Evolutionary conservation across 108 stramenopile species (phyloP), one percentile per base, ranked within the genome.

Genomic region (Nitzschia sp.): DNA sequence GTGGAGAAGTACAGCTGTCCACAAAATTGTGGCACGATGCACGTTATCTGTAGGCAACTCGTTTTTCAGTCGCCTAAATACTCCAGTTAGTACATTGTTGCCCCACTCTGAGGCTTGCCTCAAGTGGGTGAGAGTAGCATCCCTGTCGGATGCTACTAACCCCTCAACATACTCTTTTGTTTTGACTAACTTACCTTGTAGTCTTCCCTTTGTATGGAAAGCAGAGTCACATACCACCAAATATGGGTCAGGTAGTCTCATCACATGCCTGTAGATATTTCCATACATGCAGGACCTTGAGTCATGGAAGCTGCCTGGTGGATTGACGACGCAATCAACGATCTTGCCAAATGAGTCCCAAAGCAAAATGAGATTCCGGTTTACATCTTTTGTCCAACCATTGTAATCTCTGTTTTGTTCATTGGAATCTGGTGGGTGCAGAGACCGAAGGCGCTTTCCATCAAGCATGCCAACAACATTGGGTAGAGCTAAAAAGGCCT

Each of bases 351-450:
- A 34, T 13, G 33, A 19, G 58, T 59, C 33, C 24, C 58, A 59
- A 27, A 59, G 28, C 58, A 59, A 24, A 6, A 59, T n/a, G 6
- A 59, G 13, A 59, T 59, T 59, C 13, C 58, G 24, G 19, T 59
- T 59, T 6, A 59, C 58, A 34, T 59, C 58, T n/a, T 31, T 31
- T 31, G 58, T 59, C 58, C 58, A 59, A 5, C 58, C 26, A 26
- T 59, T 59, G 58, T 23, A 59, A 34, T 59, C 58, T 31, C 58
- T 23, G 29, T 59, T 59, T 34, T 59, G 29, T 13, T 29, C 13
- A 8, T 18, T 13, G 28, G 8, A 34, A 29, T 34, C 13, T 34
- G 11, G 28, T 29, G 29, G 58, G 8, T 8, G 15, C 24, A 6
- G 13, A 6, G 32, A 17, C 13, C 18, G 9, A n/a, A 59, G 13